Percentiles rank a stretch among this genome's conserved stretches.
Conservation (phyloP, 108 stramenopile species). For the Pseudonitzschia pungens region DNA sequence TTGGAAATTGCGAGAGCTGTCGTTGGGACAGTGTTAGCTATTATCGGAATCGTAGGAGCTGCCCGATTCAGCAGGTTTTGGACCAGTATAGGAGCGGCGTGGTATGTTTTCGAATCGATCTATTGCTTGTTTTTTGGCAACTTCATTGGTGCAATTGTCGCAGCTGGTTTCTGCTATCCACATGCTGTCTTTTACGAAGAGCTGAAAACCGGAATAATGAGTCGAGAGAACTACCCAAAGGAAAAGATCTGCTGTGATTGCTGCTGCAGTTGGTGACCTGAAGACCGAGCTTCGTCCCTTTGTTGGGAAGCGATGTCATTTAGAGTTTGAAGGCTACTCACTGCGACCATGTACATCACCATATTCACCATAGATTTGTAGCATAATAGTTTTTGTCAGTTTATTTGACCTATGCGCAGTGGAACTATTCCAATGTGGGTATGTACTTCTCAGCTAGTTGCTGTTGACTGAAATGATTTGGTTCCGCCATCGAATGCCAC, state of each 20-base stretch:
- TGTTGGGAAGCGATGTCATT: not conserved
- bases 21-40: slow-evolving; percentile 16
- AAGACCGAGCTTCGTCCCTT: not conserved
- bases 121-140: slow-evolving; percentile 7
- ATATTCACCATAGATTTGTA: not conserved
- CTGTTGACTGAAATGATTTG: no score
- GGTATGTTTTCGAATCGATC: slow-evolving; percentile 18
- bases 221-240: slow-evolving; percentile 26
- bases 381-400: no score
- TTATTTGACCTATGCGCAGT: no score
- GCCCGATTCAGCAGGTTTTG: slow-evolving; percentile 14
- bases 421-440: no score
- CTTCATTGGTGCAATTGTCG: slow-evolving; percentile 14
- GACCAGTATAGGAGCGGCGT: slow-evolving; percentile 5
- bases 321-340: not conserved
- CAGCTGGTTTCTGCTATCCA: slow-evolving; percentile 34
- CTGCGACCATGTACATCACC: not conserved
- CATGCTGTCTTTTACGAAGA: slow-evolving; percentile 40
- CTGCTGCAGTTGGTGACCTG: slow-evolving; percentile 9
- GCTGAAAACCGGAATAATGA: slow-evolving; percentile 37
- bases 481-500: no score
- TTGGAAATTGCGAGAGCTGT: not conserved
- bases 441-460: no score
- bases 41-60: slow-evolving; percentile 26
- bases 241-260: slow-evolving; percentile 40